Evolutionary conservation across 441 rosid genomes (phyloP).

Genomic region (Croton laevigatus): DNA sequence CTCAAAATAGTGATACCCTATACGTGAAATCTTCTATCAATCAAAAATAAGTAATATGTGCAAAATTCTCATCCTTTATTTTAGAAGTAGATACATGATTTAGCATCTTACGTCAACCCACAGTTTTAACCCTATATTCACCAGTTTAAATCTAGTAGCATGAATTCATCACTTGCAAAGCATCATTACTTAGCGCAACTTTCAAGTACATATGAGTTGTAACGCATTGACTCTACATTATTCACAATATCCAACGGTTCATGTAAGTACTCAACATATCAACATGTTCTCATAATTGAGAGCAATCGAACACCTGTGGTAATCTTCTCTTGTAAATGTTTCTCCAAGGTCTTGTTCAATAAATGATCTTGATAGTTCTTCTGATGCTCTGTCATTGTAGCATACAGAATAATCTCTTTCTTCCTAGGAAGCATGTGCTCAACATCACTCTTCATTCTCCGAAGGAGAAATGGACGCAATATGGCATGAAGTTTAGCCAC

Average conservation of each 20-base stretch:
- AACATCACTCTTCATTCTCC: constrained; percentile 93
- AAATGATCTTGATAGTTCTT: constrained; percentile 89
- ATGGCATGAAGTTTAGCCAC: constrained; percentile 93
- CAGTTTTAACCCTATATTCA: not conserved
- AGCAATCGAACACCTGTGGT: constrained; percentile 38
- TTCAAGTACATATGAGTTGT: not conserved
- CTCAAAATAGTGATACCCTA: not conserved
- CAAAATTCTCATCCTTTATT: not conserved
- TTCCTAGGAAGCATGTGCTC: constrained; percentile 89
- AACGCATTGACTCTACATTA: not conserved
- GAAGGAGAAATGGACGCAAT: constrained; percentile 93
- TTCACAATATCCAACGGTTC: not conserved
- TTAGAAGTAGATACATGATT: not conserved
- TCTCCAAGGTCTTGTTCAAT: constrained; percentile 67
- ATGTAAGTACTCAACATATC: not conserved
- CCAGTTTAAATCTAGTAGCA: not conserved
- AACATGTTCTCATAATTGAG: constrained; percentile 12
- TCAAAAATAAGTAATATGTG: not conserved
- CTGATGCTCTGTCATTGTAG: constrained; percentile 85
- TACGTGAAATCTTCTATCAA: not conserved
- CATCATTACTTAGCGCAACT: not conserved
- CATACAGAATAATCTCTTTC: constrained; percentile 90
- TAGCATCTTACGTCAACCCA: not conserved
- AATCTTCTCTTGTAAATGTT: constrained; percentile 45
- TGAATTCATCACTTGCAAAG: not conserved